Percentiles rank a stretch among this genome's conserved stretches.
These are phyloP conservation scores for Leishmania mexicana DNA, from an alignment of 208 protist species.

Conservation along the genomic window DNA sequence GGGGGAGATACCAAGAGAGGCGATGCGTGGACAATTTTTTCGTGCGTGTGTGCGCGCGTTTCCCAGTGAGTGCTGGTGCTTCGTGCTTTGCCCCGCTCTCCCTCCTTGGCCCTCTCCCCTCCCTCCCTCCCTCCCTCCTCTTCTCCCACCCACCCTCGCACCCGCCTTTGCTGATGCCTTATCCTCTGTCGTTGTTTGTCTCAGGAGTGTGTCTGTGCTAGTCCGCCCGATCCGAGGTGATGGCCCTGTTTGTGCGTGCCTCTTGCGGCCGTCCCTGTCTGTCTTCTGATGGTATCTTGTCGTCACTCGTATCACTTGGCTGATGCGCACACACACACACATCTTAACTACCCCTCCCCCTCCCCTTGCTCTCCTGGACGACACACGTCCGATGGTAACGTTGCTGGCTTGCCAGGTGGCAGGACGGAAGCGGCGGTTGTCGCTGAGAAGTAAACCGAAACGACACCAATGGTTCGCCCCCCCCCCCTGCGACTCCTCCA, in stretches of 20 bases:
- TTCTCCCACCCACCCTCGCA: background rate
- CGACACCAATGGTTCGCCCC: background rate
- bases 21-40: background rate
- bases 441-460: background rate
- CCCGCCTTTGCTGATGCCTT: background rate
- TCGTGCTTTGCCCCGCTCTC: background rate
- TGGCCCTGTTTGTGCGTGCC: background rate
- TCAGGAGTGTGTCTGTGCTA: background rate
- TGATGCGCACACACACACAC: background rate
- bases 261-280: background rate
- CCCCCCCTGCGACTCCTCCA: background rate
- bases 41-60: background rate
- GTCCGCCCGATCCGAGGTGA: background rate
- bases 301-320: background rate
- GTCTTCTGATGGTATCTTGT: background rate
- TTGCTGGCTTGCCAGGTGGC: background rate
- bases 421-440: background rate
- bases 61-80: background rate
- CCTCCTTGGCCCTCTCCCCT: background rate
- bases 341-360: background rate
- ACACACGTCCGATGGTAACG: background rate
- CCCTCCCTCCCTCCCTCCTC: background rate
- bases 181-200: background rate
- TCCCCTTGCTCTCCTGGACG: background rate
- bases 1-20: background rate